Base-by-base conservation (phyloP, 2,329 filamentous ascomycete genomes). In the Aspergillus neotritici region DNA sequence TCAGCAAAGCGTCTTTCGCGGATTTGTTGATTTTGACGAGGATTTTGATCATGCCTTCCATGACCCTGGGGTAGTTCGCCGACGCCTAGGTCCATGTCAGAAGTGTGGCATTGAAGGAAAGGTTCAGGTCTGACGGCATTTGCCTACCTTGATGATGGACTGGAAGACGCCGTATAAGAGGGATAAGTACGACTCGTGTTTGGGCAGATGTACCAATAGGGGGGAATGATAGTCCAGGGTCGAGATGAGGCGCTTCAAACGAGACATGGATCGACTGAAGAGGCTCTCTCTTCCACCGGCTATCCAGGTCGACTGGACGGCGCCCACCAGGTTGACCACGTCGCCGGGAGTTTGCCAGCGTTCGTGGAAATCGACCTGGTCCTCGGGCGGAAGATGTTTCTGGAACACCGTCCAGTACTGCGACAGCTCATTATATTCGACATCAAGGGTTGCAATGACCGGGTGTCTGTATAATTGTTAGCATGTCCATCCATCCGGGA, bases 341-440 rank as follows among this genome's bases (percentile, higher is more conserved):
- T 66, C 63, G n/a, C 54, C 46, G 12, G 49, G 44, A 2, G 52
- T 53, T 35, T 61, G 61, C 17, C 56, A 54, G 15, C 54, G 61
- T 36, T 61, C 52, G 14, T 59, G 50, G 40, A 58, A 57, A 28
- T 49, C 40, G n/a, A 62, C 54, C 17, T 53, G 58, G 41, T 63
- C 61, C 28, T 54, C 43, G 12, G 51, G 42, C 5, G 54, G 51
- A 14, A 67, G 50, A 35, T 55, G 48, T 15, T 60, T 55, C 34
- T 60, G 57, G 36, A 67, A 65, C 9, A 52, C 44, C 44, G 62
- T 64, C 64, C 65, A 67, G 4, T 63, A 58, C 40, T 60, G 58
- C 25, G 54, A 54, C 14, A 68, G 53, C 51, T 67, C 64, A 47
- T 63, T 65, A 37, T 60, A 61, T 56, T 68, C 65, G 42, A 66